phyloP scores from a whole-genome alignment of 805 yeast species.

The Metschnikowia anglica region DNA sequence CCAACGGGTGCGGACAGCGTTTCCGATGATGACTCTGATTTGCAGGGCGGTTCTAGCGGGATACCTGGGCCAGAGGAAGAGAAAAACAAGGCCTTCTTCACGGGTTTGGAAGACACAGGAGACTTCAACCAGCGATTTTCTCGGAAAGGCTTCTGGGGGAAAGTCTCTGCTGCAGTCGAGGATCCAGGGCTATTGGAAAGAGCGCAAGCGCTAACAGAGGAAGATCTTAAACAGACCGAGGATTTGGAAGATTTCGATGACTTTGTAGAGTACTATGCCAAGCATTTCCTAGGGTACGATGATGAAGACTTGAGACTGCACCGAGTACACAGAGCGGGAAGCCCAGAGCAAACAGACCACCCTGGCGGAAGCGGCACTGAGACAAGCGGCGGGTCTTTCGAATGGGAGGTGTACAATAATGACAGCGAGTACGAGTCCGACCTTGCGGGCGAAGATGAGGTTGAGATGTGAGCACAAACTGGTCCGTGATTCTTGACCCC shows the following conservation, averaged over 20 bases:
- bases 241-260: slow-evolving; percentile 17
- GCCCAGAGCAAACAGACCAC: not conserved
- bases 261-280: slow-evolving; percentile 18
- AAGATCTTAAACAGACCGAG: slow-evolving; percentile 8
- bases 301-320: slow-evolving; percentile 12
- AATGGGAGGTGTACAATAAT: slow-evolving; percentile 17
- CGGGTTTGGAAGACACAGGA: slow-evolving; percentile 8
- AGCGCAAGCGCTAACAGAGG: slow-evolving; percentile 4
- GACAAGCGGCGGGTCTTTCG: slow-evolving; percentile 1
- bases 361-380: too few relatives aligned
- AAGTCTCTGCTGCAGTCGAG: slow-evolving; percentile 1
- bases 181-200: not conserved
- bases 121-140: slow-evolving; percentile 1
- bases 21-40: not conserved
- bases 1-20: too few relatives aligned
- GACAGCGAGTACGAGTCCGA: slow-evolving; percentile 16
- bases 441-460: not conserved
- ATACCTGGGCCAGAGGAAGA: not conserved
- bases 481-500: too few relatives aligned
- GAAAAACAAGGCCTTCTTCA: not conserved
- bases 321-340: slow-evolving; percentile 1
- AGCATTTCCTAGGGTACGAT: slow-evolving; percentile 9
- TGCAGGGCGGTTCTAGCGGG: not conserved
- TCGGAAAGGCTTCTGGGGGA: not conserved
- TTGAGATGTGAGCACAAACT: not conserved